Percentiles rank a stretch among this genome's conserved stretches.
phyloP scores from a whole-genome alignment of 169 alveolate species.

The Babesia bigemina region DNA sequence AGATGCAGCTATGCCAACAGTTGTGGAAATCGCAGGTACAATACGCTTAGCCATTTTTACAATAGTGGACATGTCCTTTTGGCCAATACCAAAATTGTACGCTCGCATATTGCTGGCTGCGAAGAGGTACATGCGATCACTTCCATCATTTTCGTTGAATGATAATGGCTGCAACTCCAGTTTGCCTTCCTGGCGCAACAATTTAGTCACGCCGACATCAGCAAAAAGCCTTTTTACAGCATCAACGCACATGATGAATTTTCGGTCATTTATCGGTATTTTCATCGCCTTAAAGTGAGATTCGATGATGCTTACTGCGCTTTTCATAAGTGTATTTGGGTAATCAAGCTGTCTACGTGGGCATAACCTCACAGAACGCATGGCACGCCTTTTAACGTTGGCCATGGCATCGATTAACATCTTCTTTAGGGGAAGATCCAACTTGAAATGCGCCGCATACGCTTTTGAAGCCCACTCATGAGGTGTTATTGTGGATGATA shows the following conservation, averaged over 20 bases:
- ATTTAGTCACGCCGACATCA: not conserved
- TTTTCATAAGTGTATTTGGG: not conserved
- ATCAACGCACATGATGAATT: slow-evolving; percentile 1
- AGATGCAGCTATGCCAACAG: slow-evolving; percentile 61
- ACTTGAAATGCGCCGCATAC: slow-evolving; percentile 21
- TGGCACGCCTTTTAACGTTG: slow-evolving; percentile 12
- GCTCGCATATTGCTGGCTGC: slow-evolving; percentile 63
- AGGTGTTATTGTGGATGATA: not conserved
- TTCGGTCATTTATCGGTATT: not conserved
- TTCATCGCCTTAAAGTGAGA: not conserved
- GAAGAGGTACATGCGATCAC: slow-evolving; percentile 23
- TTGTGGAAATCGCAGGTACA: slow-evolving; percentile 66
- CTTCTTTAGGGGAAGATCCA: slow-evolving; percentile 17
- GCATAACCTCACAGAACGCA: not conserved
- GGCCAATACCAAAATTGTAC: slow-evolving; percentile 35
- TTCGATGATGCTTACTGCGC: not conserved
- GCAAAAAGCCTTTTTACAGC: slow-evolving; percentile 3
- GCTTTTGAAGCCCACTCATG: slow-evolving; percentile 25
- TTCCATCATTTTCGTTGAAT: slow-evolving; percentile 39
- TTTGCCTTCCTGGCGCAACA: not conserved
- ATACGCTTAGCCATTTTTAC: slow-evolving; percentile 44
- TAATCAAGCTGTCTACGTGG: not conserved
- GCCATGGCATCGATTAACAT: slow-evolving; percentile 16
- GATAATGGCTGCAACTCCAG: not conserved
- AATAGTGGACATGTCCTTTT: slow-evolving; percentile 24